phyloP scores from a whole-genome alignment of 2,329 filamentous ascomycete species.

The Talaromyces sp. region DNA sequence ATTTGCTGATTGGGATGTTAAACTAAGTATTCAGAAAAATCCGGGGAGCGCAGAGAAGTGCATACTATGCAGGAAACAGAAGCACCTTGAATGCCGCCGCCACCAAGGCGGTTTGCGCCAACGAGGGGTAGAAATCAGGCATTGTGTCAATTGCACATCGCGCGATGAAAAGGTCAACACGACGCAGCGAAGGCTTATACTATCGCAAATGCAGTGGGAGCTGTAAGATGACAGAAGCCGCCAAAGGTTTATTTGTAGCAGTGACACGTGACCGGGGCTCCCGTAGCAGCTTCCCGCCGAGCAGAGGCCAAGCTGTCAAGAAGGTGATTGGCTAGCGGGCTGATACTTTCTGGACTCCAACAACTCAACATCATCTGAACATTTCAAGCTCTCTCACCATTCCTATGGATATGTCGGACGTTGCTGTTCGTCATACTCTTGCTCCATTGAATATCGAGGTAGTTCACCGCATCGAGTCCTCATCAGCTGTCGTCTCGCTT shows the following conservation, averaged over 20 bases:
- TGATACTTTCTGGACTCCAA: slow-evolving; percentile 3
- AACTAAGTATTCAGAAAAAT: background rate
- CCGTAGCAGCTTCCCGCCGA: background rate
- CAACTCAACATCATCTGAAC: slow-evolving; percentile 12
- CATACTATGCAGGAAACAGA: slow-evolving; percentile 90
- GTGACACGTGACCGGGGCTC: background rate
- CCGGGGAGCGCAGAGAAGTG: slow-evolving; percentile 25
- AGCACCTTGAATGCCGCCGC: slow-evolving; percentile 87
- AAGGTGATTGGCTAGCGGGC: slow-evolving; percentile 16
- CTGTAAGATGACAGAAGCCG: background rate
- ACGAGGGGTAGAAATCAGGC: slow-evolving; percentile 79
- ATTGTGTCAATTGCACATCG: slow-evolving; percentile 48
- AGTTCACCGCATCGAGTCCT: slow-evolving; percentile 51
- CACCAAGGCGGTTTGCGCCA: slow-evolving; percentile 81
- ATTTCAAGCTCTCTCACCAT: background rate
- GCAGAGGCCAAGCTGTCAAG: slow-evolving; percentile 24
- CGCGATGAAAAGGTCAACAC: background rate
- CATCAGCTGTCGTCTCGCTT: slow-evolving; percentile 47
- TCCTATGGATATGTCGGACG: slow-evolving; percentile 27
- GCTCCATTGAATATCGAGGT: slow-evolving; percentile 44
- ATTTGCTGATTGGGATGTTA: slow-evolving; percentile 64
- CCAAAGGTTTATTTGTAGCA: background rate
- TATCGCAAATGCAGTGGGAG: background rate
- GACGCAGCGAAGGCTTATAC: background rate
- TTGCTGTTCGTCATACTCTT: slow-evolving; percentile 46